These are phyloP conservation scores for Quercus lobata DNA, from an alignment of 331 rosid genomes.

Conservation along the genomic window DNA sequence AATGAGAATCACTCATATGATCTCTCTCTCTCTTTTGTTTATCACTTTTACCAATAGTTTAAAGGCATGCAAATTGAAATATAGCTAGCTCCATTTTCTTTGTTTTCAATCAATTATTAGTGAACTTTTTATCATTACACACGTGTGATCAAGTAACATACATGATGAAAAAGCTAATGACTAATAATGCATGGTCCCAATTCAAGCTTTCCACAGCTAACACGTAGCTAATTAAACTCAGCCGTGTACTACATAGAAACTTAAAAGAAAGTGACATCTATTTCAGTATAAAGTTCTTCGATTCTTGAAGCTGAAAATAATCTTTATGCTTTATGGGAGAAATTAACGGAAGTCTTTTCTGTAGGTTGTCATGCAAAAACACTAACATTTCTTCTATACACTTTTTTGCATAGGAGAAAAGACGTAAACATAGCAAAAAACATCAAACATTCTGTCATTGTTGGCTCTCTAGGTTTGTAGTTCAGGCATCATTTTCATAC, in stretches of 20 bases:
- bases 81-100: background rate
- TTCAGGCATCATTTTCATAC: slow-evolving; percentile 5
- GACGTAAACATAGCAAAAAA: slow-evolving; percentile 17
- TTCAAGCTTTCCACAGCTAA: background rate
- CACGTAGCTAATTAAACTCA: background rate
- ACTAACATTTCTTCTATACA: background rate
- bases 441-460: slow-evolving; percentile 23
- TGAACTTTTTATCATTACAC: background rate
- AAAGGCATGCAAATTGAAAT: background rate
- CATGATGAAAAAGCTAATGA: background rate
- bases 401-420: background rate
- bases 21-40: background rate
- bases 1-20: background rate
- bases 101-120: background rate
- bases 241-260: background rate
- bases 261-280: background rate
- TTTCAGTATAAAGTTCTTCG: background rate
- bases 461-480: slow-evolving; percentile 12
- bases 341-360: slow-evolving; percentile 13
- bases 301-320: background rate
- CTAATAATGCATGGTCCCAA: background rate
- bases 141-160: background rate
- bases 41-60: too few species aligned
- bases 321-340: slow-evolving; percentile 2
- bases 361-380: slow-evolving; percentile 20